Evolutionary conservation across 169 alveolate species (phyloP).

Genomic region (Babesia divergens): DNA sequence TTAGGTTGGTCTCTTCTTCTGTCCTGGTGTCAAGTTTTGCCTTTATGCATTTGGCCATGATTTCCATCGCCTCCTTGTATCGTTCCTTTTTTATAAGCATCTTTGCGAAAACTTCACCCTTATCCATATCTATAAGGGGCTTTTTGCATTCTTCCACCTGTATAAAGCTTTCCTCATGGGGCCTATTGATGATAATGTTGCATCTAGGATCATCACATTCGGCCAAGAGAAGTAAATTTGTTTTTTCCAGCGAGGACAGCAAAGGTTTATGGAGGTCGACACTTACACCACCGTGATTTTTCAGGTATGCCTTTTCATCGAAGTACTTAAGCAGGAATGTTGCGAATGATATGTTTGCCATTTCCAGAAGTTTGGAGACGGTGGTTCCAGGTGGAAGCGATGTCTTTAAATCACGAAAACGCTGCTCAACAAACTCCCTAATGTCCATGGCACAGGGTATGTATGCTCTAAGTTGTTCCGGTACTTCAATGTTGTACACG

Average conservation of each 20-base stretch:
- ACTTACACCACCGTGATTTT: background rate
- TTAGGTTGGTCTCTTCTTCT: background rate
- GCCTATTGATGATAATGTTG: conserved; percentile 34
- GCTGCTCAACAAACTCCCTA: conserved; percentile 18
- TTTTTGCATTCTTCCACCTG: conserved; percentile 29
- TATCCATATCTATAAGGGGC: conserved; percentile 53
- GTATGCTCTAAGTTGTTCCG: conserved; percentile 11
- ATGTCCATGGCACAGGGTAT: conserved; percentile 41
- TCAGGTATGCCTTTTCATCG: conserved; percentile 9
- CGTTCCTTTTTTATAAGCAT: conserved; percentile 42
- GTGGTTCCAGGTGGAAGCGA: background rate
- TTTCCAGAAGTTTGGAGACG: conserved; percentile 9
- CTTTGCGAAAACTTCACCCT: conserved; percentile 53
- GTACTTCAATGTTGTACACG: conserved; percentile 24
- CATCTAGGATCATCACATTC: conserved; percentile 60
- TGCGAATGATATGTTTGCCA: conserved; percentile 56
- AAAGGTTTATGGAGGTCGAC: conserved; percentile 17
- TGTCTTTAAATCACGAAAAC: background rate
- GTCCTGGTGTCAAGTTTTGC: conserved; percentile 4
- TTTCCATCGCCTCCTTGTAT: conserved; percentile 55
- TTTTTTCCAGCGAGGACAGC: conserved; percentile 16
- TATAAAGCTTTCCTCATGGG: conserved; percentile 26
- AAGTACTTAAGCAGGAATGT: conserved; percentile 27
- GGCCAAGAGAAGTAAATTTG: conserved; percentile 49
- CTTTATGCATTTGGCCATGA: conserved; percentile 29